Evolutionary conservation across 495 filamentous ascomycete species (phyloP), one percentile per base, ranked within the genome.

Genomic region (Penicillium mononematosum): DNA sequence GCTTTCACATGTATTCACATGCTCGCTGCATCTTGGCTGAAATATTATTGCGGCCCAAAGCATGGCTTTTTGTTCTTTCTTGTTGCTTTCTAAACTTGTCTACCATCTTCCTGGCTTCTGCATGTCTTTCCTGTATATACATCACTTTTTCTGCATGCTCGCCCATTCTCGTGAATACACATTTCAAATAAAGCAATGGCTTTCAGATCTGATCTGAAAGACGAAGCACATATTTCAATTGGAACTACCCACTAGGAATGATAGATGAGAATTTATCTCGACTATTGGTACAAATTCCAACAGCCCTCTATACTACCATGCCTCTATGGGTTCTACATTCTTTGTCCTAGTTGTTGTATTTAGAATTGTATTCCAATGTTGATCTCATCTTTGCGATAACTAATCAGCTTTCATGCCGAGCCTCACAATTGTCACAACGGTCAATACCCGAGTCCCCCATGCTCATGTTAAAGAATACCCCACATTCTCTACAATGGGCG

Each of bases 1-100:
- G 43, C 43, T 41, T 22, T 61, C 58, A 62, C 62, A 65, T 64
- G 53, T 39, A 34, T 58, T 49, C 34, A 52, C 12, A 36, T 58
- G 36, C 45, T 61, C 34, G 9, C 29, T 36, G 17, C 50, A 43
- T 9, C 16, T 39, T 45, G 27, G 29, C 49, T 39, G 39, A 39
- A 49, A 38, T 19, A 36, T 51, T 48, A 41, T 34, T 55, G 36
- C 42, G 17, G 5, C 45, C 50, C 25, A 3, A 45, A 61, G 58
- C 61, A 56, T 55, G 22, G 24, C 10, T 38, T 45, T 11, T 50
- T 9, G 31, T 16, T 39, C 16, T 32, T 29, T 9, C 36, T 45
- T 27, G 36, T 32, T 55, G 29, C 36, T 17, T 53, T 59, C 24
- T 22, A 45, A 62, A 20, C 14, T 32, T 48, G 29, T 53, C 55